Conservation (phyloP, 2,329 filamentous ascomycete genomes). For the Pestalotiopsis sp. region DNA sequence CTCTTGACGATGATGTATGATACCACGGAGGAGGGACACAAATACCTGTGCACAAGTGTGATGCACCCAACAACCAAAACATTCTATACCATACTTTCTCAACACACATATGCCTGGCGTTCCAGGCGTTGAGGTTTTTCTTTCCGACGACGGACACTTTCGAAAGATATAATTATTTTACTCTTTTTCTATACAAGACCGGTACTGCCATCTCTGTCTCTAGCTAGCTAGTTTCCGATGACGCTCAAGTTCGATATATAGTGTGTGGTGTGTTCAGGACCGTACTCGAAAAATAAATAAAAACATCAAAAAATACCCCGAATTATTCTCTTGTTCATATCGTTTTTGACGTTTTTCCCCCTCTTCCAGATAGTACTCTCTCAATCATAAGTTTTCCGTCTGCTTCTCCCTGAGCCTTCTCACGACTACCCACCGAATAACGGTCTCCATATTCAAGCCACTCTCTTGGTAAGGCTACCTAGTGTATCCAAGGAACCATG, state of each 20-base stretch:
- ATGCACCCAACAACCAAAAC: background rate
- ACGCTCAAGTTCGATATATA: background rate
- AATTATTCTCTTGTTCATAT: background rate
- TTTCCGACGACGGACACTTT: background rate
- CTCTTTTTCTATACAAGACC: background rate
- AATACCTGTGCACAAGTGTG: background rate
- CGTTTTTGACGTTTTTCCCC: no score
- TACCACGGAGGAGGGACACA: background rate
- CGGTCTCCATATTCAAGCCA: no score
- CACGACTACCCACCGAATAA: no score
- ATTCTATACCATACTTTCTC: background rate
- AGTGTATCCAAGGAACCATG: background rate
- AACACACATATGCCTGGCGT: slow-evolving; percentile 3
- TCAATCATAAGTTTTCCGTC: no score
- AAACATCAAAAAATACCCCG: background rate
- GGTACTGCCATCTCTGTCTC: background rate
- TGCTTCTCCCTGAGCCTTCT: no score
- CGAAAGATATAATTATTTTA: background rate
- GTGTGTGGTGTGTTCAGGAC: background rate
- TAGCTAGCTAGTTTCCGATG: background rate
- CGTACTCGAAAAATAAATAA: background rate
- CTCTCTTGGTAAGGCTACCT: no score
- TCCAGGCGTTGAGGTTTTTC: slow-evolving; percentile 6
- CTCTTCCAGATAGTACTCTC: no score
- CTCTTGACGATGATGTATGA: slow-evolving; percentile 16